These are phyloP conservation scores for Lactarius psammicola DNA, from an alignment of 768 basidiomycete genomes.

Conservation along the genomic window DNA sequence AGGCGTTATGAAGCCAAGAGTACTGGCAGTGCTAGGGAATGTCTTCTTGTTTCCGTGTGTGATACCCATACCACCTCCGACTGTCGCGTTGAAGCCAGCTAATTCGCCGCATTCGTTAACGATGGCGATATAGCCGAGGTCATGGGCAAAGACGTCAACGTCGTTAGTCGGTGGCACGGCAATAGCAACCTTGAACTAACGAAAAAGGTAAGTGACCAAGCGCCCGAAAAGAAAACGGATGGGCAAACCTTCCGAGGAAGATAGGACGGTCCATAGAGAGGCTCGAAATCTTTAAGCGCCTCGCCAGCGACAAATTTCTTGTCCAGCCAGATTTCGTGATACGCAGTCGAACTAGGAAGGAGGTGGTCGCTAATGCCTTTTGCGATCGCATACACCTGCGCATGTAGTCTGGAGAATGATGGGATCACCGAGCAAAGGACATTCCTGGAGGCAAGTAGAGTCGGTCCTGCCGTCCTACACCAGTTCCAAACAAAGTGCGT, in stretches of 20 bases:
- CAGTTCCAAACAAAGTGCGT: conserved; percentile 28
- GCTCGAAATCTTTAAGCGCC: conserved; percentile 91
- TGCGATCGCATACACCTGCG: conserved; percentile 78
- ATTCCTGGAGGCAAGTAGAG: conserved; percentile 51
- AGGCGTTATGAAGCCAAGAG: conserved; percentile 89
- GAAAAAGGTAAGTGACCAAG: conserved; percentile 1
- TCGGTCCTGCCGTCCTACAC: background rate
- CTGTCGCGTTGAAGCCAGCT: conserved; percentile 87
- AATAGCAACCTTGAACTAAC: conserved; percentile 94
- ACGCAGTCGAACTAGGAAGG: conserved; percentile 86
- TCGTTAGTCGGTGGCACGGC: conserved; percentile 97
- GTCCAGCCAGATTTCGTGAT: conserved; percentile 99
- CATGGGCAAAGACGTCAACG: conserved; percentile 93
- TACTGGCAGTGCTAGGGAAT: conserved; percentile 82
- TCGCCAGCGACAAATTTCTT: conserved; percentile 97
- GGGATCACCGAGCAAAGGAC: conserved; percentile 92
- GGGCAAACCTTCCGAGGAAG: conserved; percentile 79
- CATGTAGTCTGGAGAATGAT: conserved; percentile 81
- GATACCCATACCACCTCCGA: conserved; percentile 99
- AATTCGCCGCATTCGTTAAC: conserved; percentile 72
- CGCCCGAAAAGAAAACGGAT: conserved; percentile 13
- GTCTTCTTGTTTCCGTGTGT: conserved; percentile 99
- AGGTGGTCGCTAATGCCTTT: conserved; percentile 82
- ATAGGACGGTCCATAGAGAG: conserved; percentile 97
- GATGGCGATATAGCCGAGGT: conserved; percentile 96